Evolutionary conservation across 1,284 basidiomycete genomes (phyloP).

Genomic region (Malassezia brasiliensis): DNA sequence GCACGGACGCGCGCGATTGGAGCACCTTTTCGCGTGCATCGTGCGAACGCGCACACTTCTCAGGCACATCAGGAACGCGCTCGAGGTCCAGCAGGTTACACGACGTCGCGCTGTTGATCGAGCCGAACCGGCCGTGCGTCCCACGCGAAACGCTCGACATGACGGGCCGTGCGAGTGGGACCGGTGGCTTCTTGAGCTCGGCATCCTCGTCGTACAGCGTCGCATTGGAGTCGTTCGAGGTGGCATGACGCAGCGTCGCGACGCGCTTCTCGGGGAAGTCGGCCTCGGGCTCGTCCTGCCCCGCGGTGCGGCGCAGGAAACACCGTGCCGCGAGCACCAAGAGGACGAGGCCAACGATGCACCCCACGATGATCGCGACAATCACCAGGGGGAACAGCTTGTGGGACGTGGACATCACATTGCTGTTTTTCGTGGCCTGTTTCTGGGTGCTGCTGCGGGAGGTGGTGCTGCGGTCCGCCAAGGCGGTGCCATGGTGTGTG

Average conservation of each 20-base stretch:
- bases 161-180: not conserved
- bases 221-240: not conserved
- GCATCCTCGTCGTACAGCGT: not conserved
- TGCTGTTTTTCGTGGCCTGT: not conserved
- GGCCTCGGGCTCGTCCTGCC: not conserved
- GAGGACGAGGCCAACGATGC: not conserved
- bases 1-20: not conserved
- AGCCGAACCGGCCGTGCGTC: not conserved
- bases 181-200: not conserved
- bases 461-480: not conserved
- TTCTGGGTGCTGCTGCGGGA: not conserved
- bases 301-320: not conserved
- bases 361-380: not conserved
- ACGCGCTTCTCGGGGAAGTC: not conserved
- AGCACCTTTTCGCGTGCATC: not conserved
- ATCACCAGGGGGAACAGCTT: conserved; percentile 9
- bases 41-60: not conserved
- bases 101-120: not conserved
- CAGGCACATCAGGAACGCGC: not conserved
- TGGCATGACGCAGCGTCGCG: conserved; percentile 1
- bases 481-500: not conserved
- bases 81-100: not conserved
- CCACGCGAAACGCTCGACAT: conserved; percentile 10
- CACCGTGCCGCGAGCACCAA: not conserved
- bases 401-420: conserved; percentile 8